A percentile compares a stretch with the other conserved stretches of the same genome.
These are phyloP conservation scores for Saccharomyces hybrid DNA, from an alignment of 1,139 yeast genomes.

Conservation along the genomic window DNA sequence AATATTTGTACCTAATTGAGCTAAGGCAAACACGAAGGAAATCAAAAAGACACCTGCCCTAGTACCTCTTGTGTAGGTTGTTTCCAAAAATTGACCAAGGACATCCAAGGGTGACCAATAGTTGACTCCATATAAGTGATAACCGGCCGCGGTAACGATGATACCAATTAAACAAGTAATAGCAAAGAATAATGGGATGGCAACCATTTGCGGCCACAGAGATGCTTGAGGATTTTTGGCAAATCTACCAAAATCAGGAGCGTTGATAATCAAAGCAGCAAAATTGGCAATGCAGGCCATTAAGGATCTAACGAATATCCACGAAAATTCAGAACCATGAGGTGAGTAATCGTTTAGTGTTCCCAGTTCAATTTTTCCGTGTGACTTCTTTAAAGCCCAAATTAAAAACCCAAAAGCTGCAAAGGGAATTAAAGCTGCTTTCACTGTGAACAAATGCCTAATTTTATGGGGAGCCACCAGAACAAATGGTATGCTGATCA, in stretches of 20 bases:
- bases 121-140: slow-evolving; percentile 55
- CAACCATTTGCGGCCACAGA: slow-evolving; percentile 44
- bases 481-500: slow-evolving; percentile 62
- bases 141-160: slow-evolving; percentile 72
- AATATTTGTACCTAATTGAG: slow-evolving; percentile 81
- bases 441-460: slow-evolving; percentile 70
- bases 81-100: slow-evolving; percentile 52
- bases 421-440: slow-evolving; percentile 63
- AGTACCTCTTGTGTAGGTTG: slow-evolving; percentile 44
- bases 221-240: slow-evolving; percentile 48
- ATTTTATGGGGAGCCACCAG: slow-evolving; percentile 74
- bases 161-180: slow-evolving; percentile 82
- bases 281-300: slow-evolving; percentile 77
- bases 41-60: slow-evolving; percentile 81
- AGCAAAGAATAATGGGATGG: slow-evolving; percentile 73
- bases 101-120: slow-evolving; percentile 83
- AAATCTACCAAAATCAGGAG: slow-evolving; percentile 83
- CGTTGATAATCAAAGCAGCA: slow-evolving; percentile 75
- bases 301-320: slow-evolving; percentile 69
- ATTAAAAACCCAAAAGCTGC: slow-evolving; percentile 71
- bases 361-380: slow-evolving; percentile 20
- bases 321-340: slow-evolving; percentile 27
- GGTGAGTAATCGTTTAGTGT: slow-evolving; percentile 12
- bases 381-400: slow-evolving; percentile 60
- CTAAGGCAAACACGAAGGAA: slow-evolving; percentile 65